These are phyloP conservation scores for Dryadomyces quercivorus DNA, from an alignment of 2,329 filamentous ascomycete genomes.

Conservation along the genomic window DNA sequence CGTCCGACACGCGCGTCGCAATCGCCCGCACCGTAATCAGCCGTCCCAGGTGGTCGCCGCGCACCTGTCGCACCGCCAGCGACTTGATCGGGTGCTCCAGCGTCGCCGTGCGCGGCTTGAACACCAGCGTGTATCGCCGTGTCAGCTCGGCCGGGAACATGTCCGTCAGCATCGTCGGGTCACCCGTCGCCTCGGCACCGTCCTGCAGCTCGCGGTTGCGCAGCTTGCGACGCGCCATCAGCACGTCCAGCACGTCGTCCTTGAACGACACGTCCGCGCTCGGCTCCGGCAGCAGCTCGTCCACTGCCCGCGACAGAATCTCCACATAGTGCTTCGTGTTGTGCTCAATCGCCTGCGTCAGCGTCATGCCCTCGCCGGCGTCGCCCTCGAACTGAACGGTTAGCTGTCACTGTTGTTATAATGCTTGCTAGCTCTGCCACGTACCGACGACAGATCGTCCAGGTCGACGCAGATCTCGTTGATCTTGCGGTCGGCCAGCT, in stretches of 20 bases:
- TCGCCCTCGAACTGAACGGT: slow-evolving; percentile 58
- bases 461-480: slow-evolving; percentile 77
- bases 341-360: slow-evolving; percentile 74
- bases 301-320: slow-evolving; percentile 75
- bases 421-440: too few species aligned
- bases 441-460: slow-evolving; percentile 69
- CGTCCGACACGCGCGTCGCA: slow-evolving; percentile 87
- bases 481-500: slow-evolving; percentile 67
- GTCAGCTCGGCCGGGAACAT: slow-evolving; percentile 88
- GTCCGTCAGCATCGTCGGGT: slow-evolving; percentile 54
- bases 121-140: slow-evolving; percentile 87
- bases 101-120: slow-evolving; percentile 76
- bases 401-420: too few species aligned
- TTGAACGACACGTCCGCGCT: slow-evolving; percentile 82
- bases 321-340: slow-evolving; percentile 97
- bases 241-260: slow-evolving; percentile 90
- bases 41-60: slow-evolving; percentile 82
- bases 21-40: slow-evolving; percentile 93
- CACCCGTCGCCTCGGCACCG: slow-evolving; percentile 51
- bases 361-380: slow-evolving; percentile 50
- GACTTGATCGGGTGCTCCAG: slow-evolving; percentile 50
- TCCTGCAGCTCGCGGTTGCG: slow-evolving; percentile 68
- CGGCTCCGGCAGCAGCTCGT: slow-evolving; percentile 71
- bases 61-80: slow-evolving; percentile 84
- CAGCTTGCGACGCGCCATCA: slow-evolving; percentile 82